Base-by-base conservation (phyloP, 108 stramenopile genomes). In the Nitzschia palea region DNA sequence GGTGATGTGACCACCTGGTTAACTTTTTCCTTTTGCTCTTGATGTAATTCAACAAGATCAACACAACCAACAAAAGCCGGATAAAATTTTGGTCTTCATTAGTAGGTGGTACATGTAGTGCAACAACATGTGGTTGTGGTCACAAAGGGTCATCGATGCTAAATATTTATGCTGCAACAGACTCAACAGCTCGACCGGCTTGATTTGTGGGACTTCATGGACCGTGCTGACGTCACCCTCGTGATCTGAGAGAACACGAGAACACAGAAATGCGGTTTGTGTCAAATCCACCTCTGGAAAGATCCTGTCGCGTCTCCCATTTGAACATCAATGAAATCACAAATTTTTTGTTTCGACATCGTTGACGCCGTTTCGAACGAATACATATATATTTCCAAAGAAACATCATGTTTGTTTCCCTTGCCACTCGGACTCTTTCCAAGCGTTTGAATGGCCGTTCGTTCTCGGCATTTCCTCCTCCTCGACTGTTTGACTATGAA, bases 401-500 rank as follows among this genome's bases (percentile, higher is more conserved):
- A 6, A 40, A 40, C 37, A 12, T 12, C 37, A 40, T 40, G 37
- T 10, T 40, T 40, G 6, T 12, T 10, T 40, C 37, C 37, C 6
- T 40, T 12, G 37, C 12, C 6, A 10, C 37, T 40, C 37, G 37
- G 12, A 12, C 37, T 40, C 12, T 40, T 12, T 40, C 37, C 37
- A 40, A 6, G 37, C 37, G 12, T 6, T 12, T 40, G 10, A 12
- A 6, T 10, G 37, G 22, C 27, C 82, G 82, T 18, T 28, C 68
- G 10, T 62, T 86, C 23, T 53, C 81, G 36, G 81, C 78, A 14
- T 92, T 92, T 64, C 87, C 90, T 14, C 62, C 90, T 36, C 90
- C 90, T 9, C 81, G 84, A 8, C 68, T 94, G 27, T 90, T 91
- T 56, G 87, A 90, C 65, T 95, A 95, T 71, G 89, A 86, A 40